phyloP scores from a whole-genome alignment of 2,329 filamentous ascomycete genomes.

The Macroventuria anomochaeta region DNA sequence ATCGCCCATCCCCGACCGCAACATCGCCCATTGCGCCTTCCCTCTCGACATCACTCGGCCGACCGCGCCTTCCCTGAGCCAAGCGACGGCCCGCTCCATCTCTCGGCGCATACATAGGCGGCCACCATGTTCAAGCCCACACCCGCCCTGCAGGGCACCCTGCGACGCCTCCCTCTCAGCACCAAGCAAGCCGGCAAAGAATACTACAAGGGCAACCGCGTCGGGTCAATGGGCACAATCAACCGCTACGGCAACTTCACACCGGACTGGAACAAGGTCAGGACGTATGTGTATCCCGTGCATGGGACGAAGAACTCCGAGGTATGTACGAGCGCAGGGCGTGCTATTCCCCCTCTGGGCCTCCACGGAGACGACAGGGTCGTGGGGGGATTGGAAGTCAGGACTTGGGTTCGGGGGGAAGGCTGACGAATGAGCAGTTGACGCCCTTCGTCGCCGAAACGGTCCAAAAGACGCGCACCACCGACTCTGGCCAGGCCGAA shows the following conservation, averaged over 20 bases:
- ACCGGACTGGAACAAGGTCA: slow-evolving; percentile 85
- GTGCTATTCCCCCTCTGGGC: no score
- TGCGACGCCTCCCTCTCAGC: slow-evolving; percentile 80
- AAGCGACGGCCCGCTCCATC: no score
- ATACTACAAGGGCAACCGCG: slow-evolving; percentile 95
- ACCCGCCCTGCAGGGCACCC: slow-evolving; percentile 68
- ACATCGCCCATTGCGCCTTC: not conserved
- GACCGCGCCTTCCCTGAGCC: no score
- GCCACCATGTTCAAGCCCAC: slow-evolving; percentile 69
- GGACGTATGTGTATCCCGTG: slow-evolving; percentile 84
- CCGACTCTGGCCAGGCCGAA: slow-evolving; percentile 17
- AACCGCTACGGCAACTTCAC: slow-evolving; percentile 83
- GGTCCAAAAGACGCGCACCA: slow-evolving; percentile 53
- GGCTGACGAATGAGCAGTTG: slow-evolving; percentile 61
- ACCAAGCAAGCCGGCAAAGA: slow-evolving; percentile 93
- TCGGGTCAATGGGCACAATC: slow-evolving; percentile 85
- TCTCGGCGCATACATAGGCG: not conserved
- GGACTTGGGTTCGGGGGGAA: not conserved
- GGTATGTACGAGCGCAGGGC: slow-evolving; percentile 16
- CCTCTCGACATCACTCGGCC: no score
- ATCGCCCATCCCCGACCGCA: slow-evolving; percentile 12
- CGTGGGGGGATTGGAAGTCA: not conserved
- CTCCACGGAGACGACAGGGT: no score
- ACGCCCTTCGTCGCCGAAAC: slow-evolving; percentile 77
- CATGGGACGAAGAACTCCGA: slow-evolving; percentile 62